These are phyloP conservation scores for Amanita pseudoporphyria DNA, from an alignment of 768 basidiomycete genomes.

Conservation along the genomic window DNA sequence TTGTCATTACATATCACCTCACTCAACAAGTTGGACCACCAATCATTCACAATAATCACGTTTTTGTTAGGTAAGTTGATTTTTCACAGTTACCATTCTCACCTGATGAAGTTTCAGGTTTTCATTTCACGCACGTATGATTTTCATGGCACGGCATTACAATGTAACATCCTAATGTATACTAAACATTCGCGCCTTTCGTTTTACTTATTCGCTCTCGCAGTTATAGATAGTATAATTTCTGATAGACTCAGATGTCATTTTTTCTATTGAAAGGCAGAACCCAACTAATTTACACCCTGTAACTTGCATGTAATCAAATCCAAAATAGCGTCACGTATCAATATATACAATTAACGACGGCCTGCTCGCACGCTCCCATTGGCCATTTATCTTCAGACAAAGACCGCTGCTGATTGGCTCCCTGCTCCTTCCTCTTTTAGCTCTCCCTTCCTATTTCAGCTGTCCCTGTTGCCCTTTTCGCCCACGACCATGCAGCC, in stretches of 20 bases:
- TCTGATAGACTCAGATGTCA: neutral
- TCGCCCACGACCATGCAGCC: too few species aligned
- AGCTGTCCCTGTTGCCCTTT: too few species aligned
- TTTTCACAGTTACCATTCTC: neutral
- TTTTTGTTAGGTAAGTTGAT: neutral
- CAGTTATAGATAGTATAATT: neutral
- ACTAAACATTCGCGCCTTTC: neutral
- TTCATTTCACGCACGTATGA: neutral
- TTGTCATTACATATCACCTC: constrained; percentile 13
- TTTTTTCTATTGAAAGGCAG: neutral
- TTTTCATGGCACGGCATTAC: neutral
- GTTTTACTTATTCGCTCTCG: neutral
- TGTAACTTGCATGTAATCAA: too few species aligned
- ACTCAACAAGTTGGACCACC: neutral
- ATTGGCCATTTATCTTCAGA: too few species aligned
- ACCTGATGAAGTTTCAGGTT: neutral
- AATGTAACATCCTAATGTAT: neutral
- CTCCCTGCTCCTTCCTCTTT: too few species aligned
- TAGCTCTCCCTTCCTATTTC: too few species aligned
- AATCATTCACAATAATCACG: constrained; percentile 1
- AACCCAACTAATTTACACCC: neutral
- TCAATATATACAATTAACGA: too few species aligned
- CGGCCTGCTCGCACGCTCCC: too few species aligned
- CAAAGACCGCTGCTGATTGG: too few species aligned
- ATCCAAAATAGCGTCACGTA: too few species aligned